Percentiles rank a stretch among this genome's conserved stretches.
These are phyloP conservation scores for Cichorium intybus DNA, from an alignment of 140 eudicot genomes.

Conservation along the genomic window DNA sequence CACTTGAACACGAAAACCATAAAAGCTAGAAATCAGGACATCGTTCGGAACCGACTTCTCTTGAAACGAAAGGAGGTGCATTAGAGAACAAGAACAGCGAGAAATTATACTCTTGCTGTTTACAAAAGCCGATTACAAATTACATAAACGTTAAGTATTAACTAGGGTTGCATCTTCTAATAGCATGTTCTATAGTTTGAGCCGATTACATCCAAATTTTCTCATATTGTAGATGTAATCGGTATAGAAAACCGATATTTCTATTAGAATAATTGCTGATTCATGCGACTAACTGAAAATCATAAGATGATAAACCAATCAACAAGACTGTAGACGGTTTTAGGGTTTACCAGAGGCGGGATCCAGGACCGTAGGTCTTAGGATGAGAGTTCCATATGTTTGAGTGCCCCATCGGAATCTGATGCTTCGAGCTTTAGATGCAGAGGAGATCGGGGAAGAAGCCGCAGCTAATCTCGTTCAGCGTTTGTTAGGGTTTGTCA, in stretches of 20 bases:
- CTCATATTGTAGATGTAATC: neutral
- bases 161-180: neutral
- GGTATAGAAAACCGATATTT: neutral
- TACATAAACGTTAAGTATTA: neutral
- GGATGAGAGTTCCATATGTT: slow-evolving; percentile 78
- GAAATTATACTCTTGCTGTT: no score
- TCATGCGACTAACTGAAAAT: neutral
- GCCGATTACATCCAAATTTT: neutral
- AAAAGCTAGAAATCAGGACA: no score
- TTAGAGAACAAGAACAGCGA: no score
- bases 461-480: slow-evolving; percentile 16
- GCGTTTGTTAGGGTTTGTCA: slow-evolving; percentile 1
- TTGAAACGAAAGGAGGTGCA: no score
- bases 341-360: slow-evolving; percentile 55
- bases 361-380: slow-evolving; percentile 69
- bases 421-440: neutral
- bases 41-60: no score
- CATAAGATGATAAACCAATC: neutral
- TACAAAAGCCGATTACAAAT: no score
- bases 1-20: no score
- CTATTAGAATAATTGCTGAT: neutral
- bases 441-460: neutral
- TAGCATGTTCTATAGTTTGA: neutral
- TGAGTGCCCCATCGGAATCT: slow-evolving; percentile 46
- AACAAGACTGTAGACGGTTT: neutral